phyloP scores from a whole-genome alignment of 202 grass and related monocot genomes.

The Digitaria exilis region DNA sequence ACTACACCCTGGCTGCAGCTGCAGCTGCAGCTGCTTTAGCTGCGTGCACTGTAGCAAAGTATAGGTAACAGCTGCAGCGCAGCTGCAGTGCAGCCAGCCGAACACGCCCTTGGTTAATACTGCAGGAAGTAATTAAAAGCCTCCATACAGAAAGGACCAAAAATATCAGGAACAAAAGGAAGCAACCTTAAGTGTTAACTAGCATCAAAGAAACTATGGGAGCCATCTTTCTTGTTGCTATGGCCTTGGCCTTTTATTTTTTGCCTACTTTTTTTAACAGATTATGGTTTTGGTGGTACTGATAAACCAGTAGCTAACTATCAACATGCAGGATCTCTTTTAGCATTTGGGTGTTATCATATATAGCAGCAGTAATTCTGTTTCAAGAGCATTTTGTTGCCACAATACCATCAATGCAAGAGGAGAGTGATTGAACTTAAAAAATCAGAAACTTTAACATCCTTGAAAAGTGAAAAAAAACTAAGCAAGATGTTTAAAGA shows the following conservation, averaged over 20 bases:
- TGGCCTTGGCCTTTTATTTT: background rate
- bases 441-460: conserved; percentile 2
- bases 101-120: too few relatives aligned
- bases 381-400: background rate
- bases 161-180: background rate
- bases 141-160: background rate
- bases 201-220: background rate
- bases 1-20: too few relatives aligned
- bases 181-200: background rate
- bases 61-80: too few relatives aligned
- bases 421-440: background rate
- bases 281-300: background rate
- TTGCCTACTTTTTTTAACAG: too few relatives aligned
- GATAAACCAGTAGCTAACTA: background rate
- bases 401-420: background rate
- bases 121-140: background rate
- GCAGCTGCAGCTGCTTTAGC: too few relatives aligned
- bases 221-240: background rate
- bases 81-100: too few relatives aligned
- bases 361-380: background rate
- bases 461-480: background rate
- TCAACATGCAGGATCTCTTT: background rate
- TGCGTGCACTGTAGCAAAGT: too few relatives aligned
- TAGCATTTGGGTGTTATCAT: background rate
- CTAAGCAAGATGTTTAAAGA: conserved; percentile 1